Percentiles rank a stretch among this genome's conserved stretches.
Conservation (phyloP, 352 stramenopile genomes). For the Globisporangium okanoganense region DNA sequence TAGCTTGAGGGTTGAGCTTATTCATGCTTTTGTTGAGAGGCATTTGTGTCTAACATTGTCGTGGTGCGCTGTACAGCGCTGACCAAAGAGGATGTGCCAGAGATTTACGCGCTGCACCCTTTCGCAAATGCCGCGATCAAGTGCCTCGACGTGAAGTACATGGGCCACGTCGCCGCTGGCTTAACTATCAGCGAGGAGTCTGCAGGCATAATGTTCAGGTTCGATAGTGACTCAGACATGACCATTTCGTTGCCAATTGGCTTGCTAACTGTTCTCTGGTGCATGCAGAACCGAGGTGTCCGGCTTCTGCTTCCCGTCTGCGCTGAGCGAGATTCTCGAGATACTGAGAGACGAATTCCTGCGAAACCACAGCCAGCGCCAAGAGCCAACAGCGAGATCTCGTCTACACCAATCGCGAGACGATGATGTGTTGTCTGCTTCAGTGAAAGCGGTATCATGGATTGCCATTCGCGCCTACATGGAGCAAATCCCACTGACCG, state of each 20-base stretch:
- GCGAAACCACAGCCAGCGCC: background rate
- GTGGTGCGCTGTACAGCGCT: conserved; percentile 28
- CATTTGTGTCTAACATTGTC: background rate
- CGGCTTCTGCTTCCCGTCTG: conserved; percentile 53
- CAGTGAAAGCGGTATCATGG: conserved; percentile 6
- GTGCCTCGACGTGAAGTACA: conserved; percentile 42
- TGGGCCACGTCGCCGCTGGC: conserved; percentile 24
- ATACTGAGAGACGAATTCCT: conserved; percentile 36
- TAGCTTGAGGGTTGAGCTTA: too few species aligned
- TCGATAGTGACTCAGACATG: background rate
- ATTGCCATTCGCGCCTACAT: conserved; percentile 36
- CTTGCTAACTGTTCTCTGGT: background rate
- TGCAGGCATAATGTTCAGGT: conserved; percentile 16
- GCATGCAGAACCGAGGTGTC: conserved; percentile 37
- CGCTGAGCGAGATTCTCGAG: conserved; percentile 28
- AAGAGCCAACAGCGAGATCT: background rate
- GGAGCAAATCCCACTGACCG: conserved; percentile 32
- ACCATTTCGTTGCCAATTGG: too few species aligned
- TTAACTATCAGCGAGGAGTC: conserved; percentile 7
- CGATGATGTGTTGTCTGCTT: conserved; percentile 12
- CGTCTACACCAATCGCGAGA: background rate
- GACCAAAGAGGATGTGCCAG: conserved; percentile 71
- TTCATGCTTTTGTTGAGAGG: background rate
- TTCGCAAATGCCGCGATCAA: conserved; percentile 66
- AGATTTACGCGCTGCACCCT: conserved; percentile 46